phyloP scores from a whole-genome alignment of 768 basidiomycete species.

The Mrakia gelida region DNA sequence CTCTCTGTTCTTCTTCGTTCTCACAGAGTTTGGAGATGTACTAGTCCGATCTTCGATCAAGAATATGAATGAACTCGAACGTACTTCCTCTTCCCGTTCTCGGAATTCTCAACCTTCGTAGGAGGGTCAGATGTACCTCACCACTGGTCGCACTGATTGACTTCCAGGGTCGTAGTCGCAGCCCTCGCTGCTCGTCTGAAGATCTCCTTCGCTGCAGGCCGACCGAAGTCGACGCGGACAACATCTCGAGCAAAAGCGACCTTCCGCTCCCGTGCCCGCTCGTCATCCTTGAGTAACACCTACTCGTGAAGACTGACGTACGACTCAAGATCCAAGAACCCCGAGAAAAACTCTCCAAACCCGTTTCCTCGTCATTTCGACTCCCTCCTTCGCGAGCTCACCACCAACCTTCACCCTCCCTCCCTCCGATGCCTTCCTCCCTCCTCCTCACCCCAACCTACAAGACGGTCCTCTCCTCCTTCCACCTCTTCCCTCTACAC shows the following conservation, averaged over 20 bases:
- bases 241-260: no score
- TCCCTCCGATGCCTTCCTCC: not conserved
- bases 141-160: not conserved
- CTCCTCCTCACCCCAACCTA: not conserved
- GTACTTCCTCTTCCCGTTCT: not conserved
- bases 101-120: no score
- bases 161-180: no score
- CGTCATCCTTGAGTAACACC: no score
- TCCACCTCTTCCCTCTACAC: conserved; percentile 19
- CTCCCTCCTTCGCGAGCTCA: not conserved
- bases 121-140: no score
- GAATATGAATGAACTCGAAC: not conserved
- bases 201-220: no score
- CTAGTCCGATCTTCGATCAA: conserved; percentile 27
- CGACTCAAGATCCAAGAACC: no score
- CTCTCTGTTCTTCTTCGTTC: not conserved
- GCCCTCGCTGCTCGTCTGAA: no score
- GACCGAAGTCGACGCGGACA: no score
- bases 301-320: no score
- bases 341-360: no score
- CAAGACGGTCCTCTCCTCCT: not conserved
- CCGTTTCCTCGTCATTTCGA: not conserved
- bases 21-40: conserved; percentile 46
- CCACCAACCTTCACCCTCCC: not conserved
- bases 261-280: no score